Percentiles rank a stretch among this genome's conserved stretches.
Conservation (phyloP, 495 filamentous ascomycete species). For the Podospora fimiseda region DNA sequence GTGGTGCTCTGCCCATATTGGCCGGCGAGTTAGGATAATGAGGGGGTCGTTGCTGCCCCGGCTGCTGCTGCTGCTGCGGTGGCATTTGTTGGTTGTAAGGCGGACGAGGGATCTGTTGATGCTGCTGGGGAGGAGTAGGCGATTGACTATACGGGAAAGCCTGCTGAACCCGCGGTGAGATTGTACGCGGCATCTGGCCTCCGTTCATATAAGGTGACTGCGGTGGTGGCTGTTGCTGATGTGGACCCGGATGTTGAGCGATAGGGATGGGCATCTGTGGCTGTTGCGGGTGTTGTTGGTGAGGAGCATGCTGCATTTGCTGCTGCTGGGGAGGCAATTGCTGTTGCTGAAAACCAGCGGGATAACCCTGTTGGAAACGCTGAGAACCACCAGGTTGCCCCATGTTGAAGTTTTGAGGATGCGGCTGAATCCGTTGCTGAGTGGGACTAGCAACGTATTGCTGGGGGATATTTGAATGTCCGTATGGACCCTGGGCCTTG, state of each 20-base stretch:
- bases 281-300: slow-evolving; percentile 21
- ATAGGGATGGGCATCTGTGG: slow-evolving; percentile 15
- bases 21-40: slow-evolving; percentile 5
- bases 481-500: slow-evolving; percentile 32
- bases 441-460: slow-evolving; percentile 31
- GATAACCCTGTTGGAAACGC: slow-evolving; percentile 24
- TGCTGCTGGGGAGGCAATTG: slow-evolving; percentile 20
- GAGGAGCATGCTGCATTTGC: slow-evolving; percentile 26
- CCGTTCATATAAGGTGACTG: slow-evolving; percentile 30
- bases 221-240: slow-evolving; percentile 19
- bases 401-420: slow-evolving; percentile 20
- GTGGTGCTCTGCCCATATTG: slow-evolving; percentile 15
- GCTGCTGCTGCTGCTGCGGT: slow-evolving; percentile 6
- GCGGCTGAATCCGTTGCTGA: slow-evolving; percentile 31
- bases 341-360: slow-evolving; percentile 25
- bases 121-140: slow-evolving; percentile 27
- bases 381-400: slow-evolving; percentile 23
- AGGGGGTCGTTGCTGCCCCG: not conserved
- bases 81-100: slow-evolving; percentile 24
- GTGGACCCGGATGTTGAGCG: slow-evolving; percentile 17
- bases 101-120: slow-evolving; percentile 22
- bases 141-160: slow-evolving; percentile 24
- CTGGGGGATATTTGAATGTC: slow-evolving; percentile 33
- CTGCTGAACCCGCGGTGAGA: slow-evolving; percentile 30
- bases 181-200: slow-evolving; percentile 26